A percentile compares a stretch with the other conserved stretches of the same genome.
phyloP scores from a whole-genome alignment of 2,329 filamentous ascomycete genomes.

The Boeremia lycopersici region DNA sequence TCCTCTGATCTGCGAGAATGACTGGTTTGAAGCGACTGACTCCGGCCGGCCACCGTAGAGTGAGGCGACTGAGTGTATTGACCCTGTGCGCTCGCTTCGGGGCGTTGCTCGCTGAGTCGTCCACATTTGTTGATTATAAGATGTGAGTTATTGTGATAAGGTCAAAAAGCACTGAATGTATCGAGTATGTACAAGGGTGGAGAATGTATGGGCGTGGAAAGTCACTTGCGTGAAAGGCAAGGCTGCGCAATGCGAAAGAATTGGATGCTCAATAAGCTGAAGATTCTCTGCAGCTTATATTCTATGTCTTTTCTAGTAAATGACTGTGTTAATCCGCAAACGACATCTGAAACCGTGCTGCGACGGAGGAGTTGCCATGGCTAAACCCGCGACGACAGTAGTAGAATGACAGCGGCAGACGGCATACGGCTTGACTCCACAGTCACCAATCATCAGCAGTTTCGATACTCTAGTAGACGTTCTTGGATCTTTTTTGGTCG shows the following conservation, averaged over 20 bases:
- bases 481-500: background rate
- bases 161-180: background rate
- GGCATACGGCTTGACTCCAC: slow-evolving; percentile 2
- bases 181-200: background rate
- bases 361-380: slow-evolving; percentile 30
- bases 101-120: slow-evolving; percentile 35
- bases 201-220: background rate
- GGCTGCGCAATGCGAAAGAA: background rate
- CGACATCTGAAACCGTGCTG: slow-evolving; percentile 40
- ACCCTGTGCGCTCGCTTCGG: slow-evolving; percentile 36
- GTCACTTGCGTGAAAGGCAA: background rate
- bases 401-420: slow-evolving; percentile 13
- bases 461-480: background rate
- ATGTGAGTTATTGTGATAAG: background rate
- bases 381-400: slow-evolving; percentile 12
- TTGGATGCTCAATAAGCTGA: background rate
- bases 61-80: slow-evolving; percentile 40
- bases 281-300: slow-evolving; percentile 4
- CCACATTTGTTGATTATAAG: slow-evolving; percentile 36
- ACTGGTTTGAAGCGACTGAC: slow-evolving; percentile 34
- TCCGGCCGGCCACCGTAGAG: slow-evolving; percentile 32
- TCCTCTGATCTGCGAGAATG: slow-evolving; percentile 26
- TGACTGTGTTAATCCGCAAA: slow-evolving; percentile 26
- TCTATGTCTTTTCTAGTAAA: slow-evolving; percentile 18
- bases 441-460: background rate